Base-by-base conservation (phyloP, 2,329 filamentous ascomycete species). In the Penicillium freii region DNA sequence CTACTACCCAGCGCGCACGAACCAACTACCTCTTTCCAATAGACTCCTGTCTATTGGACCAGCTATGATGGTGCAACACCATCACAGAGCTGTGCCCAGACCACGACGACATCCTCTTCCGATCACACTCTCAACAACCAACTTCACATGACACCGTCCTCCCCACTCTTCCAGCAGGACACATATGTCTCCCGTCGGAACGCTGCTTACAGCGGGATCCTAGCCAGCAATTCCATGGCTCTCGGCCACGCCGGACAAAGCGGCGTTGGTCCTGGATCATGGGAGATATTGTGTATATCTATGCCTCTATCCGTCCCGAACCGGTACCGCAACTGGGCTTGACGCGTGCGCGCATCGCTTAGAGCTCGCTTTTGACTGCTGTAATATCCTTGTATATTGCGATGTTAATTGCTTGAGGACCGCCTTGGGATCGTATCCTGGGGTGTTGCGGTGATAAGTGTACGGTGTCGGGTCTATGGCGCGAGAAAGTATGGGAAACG, bases 271-370 rank as follows among this genome's bases (percentile, higher is more conserved):
- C 27, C 31, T 36, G 49, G 54, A 46, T 46, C 40, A 19, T 33
- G n/a, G 49, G 42, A 53, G 62, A 63, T 57, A 62, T 65, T 67
- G 69, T 69, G 60, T 68, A 55, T 45, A 64, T 69, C 11, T 33
- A 21, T 43, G 38, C 27, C 10, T 51, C n/a, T 19, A 21, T 42
- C 34, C 43, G 29, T 43, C 42, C 43, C 4, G 21, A 15, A 27
- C 34, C 13, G 21, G 8, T 43, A 31, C 43, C 33, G 25, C 17
- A n/a, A 6, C 10, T 47, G 5, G 42, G 27, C 34, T 17, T 42
- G 33, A 33, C 19, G 2, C 11, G 4, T 31, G 31, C 9, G 1
- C 21, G 40, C 25, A 17, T n/a, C 21, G 19, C 36, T 42, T 21
- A 36, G 52, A 33, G 5, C 44, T 49, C 25, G 33, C 27, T 17